Evolutionary conservation across 495 filamentous ascomycete genomes (phyloP), one percentile per base, ranked within the genome.

Genomic region (Penicillium odoratum): DNA sequence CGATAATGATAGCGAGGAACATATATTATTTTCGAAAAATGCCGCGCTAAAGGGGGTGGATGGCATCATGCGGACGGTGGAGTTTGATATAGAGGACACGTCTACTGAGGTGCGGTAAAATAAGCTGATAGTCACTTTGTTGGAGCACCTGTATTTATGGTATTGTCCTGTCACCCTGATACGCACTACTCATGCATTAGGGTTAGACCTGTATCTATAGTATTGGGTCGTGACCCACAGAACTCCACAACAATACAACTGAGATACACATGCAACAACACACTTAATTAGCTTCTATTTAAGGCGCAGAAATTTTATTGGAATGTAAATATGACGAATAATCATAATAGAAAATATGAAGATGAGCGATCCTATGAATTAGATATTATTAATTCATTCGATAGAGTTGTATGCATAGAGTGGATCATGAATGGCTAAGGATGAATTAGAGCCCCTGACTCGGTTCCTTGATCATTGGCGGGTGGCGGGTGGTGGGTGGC

Each of bases 21-120:
- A 68, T 21, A 71, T 73, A 9, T 59, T 73, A 6, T 45, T 59
- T 5, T 1, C 45, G 7, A 33, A 40, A 5, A 29, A 28, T 8
- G 40, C 40, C n/a, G 46, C 16, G 16, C 36, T 15, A 25, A 65
- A 42, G 30, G 65, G 64, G 26, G 25, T 25, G 26, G 55, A 55
- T 40, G 70, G 68, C 8, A 73, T 73, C 29, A 53, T 71, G 28
- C 68, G 61, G 13, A 73, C 70, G 3, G 63, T 73, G 11, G 68
- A 70, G 45, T 71, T 73, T 42, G 63, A 73, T 42, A 59, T 73
- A 46, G 61, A 70, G 49, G 65, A 70, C 40, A 31, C 55, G 26
- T 61, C 63, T 34, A 49, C 40, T 3, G 10, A 34, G 25, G 50
- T 33, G 2, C 18, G 33, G 40, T 58, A 28, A 59, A 31, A 45